These are phyloP conservation scores for Pouteria glomerata DNA, from an alignment of 148 eudicot species.

Conservation along the genomic window DNA sequence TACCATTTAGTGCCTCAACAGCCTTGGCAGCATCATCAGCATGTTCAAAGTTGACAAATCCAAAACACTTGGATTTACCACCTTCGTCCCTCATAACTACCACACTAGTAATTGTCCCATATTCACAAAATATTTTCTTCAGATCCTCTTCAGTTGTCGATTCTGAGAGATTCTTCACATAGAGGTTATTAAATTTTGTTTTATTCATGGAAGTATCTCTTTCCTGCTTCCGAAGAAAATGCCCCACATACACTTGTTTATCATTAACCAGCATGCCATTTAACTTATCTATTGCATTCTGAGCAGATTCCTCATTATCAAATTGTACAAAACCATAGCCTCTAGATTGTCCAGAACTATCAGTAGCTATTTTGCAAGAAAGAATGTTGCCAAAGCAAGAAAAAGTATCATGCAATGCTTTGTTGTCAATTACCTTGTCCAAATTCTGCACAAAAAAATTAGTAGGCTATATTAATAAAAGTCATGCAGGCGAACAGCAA, in stretches of 20 bases:
- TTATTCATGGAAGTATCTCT: conserved; percentile 55
- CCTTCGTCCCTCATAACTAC: conserved; percentile 74
- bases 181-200: conserved; percentile 66
- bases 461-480: too few species aligned
- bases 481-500: too few species aligned
- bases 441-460: conserved; percentile 46
- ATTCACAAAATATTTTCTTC: conserved; percentile 56
- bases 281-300: conserved; percentile 69
- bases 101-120: conserved; percentile 66
- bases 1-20: conserved; percentile 68
- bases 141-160: conserved; percentile 70
- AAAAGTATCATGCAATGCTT: conserved; percentile 72
- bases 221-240: conserved; percentile 66
- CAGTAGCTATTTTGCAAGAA: conserved; percentile 86
- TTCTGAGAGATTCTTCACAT: conserved; percentile 76
- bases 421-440: conserved; percentile 86
- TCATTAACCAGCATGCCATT: conserved; percentile 80
- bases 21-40: conserved; percentile 74
- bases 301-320: conserved; percentile 70
- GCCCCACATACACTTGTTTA: conserved; percentile 83
- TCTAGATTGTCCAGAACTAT: conserved; percentile 69
- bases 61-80: conserved; percentile 83
- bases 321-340: conserved; percentile 93
- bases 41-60: conserved; percentile 83
- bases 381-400: conserved; percentile 66